Evolutionary conservation across 768 basidiomycete species (phyloP).

Genomic region (Tricholoma flavovirens): DNA sequence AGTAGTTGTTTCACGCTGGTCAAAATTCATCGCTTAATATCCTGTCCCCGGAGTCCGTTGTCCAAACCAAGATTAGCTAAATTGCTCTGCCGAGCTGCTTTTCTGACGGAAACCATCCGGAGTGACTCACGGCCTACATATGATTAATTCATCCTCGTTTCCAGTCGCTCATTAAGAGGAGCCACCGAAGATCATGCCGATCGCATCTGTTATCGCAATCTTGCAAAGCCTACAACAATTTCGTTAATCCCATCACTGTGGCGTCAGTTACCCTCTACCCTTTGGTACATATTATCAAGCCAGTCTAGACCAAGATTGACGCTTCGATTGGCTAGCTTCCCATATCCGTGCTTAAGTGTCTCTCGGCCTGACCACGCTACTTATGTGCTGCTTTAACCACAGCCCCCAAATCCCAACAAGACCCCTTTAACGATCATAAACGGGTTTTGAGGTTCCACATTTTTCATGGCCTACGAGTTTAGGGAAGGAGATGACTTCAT

Average conservation of each 20-base stretch:
- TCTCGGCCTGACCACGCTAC: background rate
- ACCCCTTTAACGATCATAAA: background rate
- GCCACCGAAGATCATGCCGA: too few relatives aligned
- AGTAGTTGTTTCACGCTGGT: background rate
- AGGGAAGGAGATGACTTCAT: background rate
- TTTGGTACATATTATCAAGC: background rate
- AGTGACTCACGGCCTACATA: background rate
- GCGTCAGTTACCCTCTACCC: background rate
- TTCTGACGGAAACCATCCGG: background rate
- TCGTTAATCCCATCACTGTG: background rate
- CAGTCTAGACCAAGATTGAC: background rate
- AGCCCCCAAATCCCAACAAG: background rate
- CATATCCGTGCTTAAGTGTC: background rate
- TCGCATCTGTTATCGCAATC: background rate
- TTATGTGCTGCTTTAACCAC: background rate
- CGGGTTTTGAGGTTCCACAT: background rate
- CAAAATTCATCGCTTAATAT: background rate
- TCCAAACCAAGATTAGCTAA: background rate
- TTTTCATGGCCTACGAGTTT: background rate
- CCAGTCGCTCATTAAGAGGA: too few relatives aligned
- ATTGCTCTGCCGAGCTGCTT: background rate
- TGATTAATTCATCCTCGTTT: background rate
- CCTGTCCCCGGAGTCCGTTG: background rate
- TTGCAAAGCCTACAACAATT: background rate
- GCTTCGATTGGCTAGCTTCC: background rate